phyloP scores from a whole-genome alignment of 148 eudicot genomes.

The Amaranthus hypochondriacus region DNA sequence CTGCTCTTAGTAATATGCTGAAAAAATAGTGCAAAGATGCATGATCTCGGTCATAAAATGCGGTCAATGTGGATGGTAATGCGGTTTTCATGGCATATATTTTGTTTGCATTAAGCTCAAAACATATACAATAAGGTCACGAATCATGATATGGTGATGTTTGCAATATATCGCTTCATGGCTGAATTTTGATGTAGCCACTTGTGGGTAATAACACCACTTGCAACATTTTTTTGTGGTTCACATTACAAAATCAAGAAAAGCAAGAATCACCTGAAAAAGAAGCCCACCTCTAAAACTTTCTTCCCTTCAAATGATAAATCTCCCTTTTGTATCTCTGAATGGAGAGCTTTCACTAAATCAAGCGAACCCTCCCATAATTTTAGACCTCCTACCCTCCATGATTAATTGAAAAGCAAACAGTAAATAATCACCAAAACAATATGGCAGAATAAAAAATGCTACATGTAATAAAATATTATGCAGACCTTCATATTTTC shows the following conservation, averaged over 20 bases:
- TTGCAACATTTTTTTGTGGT: not conserved
- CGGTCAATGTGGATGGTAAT: no score
- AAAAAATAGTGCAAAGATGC: not conserved
- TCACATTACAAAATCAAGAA: not conserved
- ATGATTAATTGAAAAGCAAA: slow-evolving; percentile 10
- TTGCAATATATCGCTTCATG: no score
- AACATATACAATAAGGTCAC: no score
- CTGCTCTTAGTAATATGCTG: no score
- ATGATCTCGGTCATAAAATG: no score
- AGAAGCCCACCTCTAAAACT: slow-evolving; percentile 84
- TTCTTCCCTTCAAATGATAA: slow-evolving; percentile 60
- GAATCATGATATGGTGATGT: no score
- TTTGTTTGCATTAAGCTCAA: no score
- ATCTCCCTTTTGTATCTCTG: slow-evolving; percentile 51
- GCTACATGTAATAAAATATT: not conserved
- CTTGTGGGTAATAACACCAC: not conserved
- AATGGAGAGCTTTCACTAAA: slow-evolving; percentile 64
- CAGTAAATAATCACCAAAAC: not conserved
- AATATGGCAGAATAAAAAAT: not conserved
- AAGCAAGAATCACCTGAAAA: slow-evolving; percentile 31
- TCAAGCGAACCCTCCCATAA: slow-evolving; percentile 97
- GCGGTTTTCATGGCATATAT: no score
- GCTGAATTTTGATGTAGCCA: no score
- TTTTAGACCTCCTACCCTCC: slow-evolving; percentile 73
- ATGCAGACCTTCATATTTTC: slow-evolving; percentile 91